Evolutionary conservation across 441 rosid species (phyloP), one percentile per base, ranked within the genome.

Genomic region (Gossypium laxum): DNA sequence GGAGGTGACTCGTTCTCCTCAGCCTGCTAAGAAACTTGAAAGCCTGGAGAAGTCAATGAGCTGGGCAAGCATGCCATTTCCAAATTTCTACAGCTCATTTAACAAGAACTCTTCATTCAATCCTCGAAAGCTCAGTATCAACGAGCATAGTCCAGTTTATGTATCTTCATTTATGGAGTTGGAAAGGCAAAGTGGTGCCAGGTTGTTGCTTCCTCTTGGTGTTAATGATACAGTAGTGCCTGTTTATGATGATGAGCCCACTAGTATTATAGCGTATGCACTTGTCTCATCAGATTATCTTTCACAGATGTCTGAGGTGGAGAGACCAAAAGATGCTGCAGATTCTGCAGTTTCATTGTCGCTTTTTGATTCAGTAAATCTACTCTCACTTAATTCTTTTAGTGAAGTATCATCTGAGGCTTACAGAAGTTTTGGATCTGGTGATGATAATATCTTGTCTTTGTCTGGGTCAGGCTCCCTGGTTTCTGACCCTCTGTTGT

Each of bases 211-310:
- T 72, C 89, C 89, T 62, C 72, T 83, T 69, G 89, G 89, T 59
- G 61, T 77, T 18, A 72, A 85, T 61, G 91, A 81, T 34, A 79
- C 86, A 21, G 83, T 85, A 64, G 80, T 87, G 59, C 87, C 89
- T 22, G 86, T 87, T 14, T 83, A 80, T 58, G 91, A 87, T 74
- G 91, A 87, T 58, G 91, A 87, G 69, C 89, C 87, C 57, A 87
- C 91, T 26, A 87, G 89, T 61, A 81, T 87, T 66, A 87, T 87
- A 73, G 78, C 91, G 2, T 85, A 85, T 79, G 86, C 86, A 55
- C 82, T 87, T 76, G 74, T 76, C 30, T 87, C 87, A 66, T 74
- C 85, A 15, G 87, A 82, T 4, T 87, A 87, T 78, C 76, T 68
- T 64, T 71, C 77, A 19, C 87, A 83, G 72, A 72, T 85, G 72